These are phyloP conservation scores for Helotiales sp. DNA, from an alignment of 2,329 filamentous ascomycete species.

Conservation along the genomic window DNA sequence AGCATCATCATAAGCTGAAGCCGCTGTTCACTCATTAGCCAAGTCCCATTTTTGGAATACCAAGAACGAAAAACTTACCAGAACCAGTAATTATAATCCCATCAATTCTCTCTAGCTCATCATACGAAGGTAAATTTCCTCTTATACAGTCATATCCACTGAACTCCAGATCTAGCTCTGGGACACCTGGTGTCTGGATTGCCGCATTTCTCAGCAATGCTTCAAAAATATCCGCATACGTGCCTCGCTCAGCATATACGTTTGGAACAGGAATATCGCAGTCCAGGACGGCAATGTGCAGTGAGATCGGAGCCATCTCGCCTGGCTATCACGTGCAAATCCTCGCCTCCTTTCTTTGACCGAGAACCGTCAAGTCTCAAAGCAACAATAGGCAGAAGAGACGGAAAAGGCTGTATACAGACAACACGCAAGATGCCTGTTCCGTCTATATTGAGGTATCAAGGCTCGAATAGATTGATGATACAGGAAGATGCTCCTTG, in stretches of 20 bases:
- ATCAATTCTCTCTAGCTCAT: conserved; percentile 33
- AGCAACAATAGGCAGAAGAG: neutral
- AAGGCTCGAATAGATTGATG: neutral
- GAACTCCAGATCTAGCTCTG: conserved; percentile 24
- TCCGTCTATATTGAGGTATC: neutral
- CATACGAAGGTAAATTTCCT: conserved; percentile 36
- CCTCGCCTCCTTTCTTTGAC: neutral
- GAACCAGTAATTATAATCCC: conserved; percentile 43
- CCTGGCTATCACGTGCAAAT: neutral
- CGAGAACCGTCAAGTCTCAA: neutral
- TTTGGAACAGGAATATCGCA: conserved; percentile 25
- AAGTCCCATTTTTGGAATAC: neutral
- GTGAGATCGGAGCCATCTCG: conserved; percentile 12
- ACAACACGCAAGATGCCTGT: neutral
- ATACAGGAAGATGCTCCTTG: neutral
- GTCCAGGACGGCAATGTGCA: conserved; percentile 21
- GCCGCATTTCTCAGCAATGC: conserved; percentile 15
- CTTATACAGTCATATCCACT: conserved; percentile 38
- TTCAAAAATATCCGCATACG: conserved; percentile 22
- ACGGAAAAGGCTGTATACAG: neutral
- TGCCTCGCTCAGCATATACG: conserved; percentile 11
- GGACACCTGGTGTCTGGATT: neutral
- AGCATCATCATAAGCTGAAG: conserved; percentile 20
- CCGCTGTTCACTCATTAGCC: conserved; percentile 6
- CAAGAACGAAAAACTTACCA: conserved; percentile 16